A percentile compares a stretch with the other conserved stretches of the same genome.
These are phyloP conservation scores for Reticulascus tulasneorum DNA, from an alignment of 2,329 filamentous ascomycete genomes.

Conservation along the genomic window DNA sequence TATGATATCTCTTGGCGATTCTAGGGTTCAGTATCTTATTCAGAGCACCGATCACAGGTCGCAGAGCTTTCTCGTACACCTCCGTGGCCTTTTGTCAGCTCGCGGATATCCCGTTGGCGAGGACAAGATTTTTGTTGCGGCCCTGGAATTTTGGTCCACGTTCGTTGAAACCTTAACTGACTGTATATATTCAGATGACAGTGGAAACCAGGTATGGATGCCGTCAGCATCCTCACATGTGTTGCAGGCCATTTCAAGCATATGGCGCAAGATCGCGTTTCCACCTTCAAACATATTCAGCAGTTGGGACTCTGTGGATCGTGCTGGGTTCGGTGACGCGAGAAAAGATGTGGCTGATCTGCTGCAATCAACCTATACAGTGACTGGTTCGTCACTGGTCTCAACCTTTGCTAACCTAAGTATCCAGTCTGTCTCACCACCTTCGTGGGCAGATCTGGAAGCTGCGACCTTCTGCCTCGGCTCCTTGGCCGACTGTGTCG, in stretches of 20 bases:
- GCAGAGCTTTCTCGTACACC: constrained; percentile 49
- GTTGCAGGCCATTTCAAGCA: constrained; percentile 60
- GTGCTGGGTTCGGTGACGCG: constrained; percentile 65
- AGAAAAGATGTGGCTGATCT: constrained; percentile 77
- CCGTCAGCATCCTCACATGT: constrained; percentile 54
- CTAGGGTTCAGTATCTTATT: constrained; percentile 58
- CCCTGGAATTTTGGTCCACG: constrained; percentile 77
- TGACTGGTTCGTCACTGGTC: constrained; percentile 54
- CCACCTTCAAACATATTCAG: constrained; percentile 54
- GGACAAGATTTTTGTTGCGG: constrained; percentile 69
- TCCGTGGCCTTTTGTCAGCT: constrained; percentile 63
- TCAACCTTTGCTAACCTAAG: constrained; percentile 54
- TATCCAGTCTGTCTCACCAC: constrained; percentile 42
- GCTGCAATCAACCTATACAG: constrained; percentile 65
- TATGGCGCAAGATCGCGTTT: constrained; percentile 67
- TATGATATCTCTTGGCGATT: constrained; percentile 65
- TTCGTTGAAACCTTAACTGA: constrained; percentile 68
- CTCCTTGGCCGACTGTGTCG: constrained; percentile 61
- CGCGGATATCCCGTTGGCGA: constrained; percentile 66
- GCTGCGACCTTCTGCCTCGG: constrained; percentile 61
- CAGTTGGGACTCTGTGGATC: constrained; percentile 67
- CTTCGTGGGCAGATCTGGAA: constrained; percentile 57
- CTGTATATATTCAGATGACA: constrained; percentile 47
- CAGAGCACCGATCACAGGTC: constrained; percentile 45
- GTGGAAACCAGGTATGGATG: constrained; percentile 50